Base-by-base conservation (phyloP, 192 early-diverging fungal species). In the Lunasporangiospora selenospora region DNA sequence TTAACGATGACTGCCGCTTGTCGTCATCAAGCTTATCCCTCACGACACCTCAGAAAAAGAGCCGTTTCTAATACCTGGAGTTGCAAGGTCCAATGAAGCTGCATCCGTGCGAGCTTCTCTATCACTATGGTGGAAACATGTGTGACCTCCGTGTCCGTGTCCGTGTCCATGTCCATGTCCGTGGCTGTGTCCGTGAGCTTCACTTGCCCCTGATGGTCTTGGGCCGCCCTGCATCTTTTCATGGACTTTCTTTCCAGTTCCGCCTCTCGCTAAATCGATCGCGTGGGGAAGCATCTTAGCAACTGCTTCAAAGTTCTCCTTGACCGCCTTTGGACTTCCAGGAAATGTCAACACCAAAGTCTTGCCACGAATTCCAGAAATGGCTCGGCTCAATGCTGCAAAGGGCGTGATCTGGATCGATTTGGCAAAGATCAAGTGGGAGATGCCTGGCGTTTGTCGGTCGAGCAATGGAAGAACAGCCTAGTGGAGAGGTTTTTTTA, bases 341-440 rank as follows among this genome's bases (percentile, higher is more conserved):
- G 97, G 97, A 11, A 97, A 82, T 0, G 95, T 94, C 16, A 99
- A 27, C 11, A 97, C 81, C 0, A 97, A 44, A 1, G 90, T 78
- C 3, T 80, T 57, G 1, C 77, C 65, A 24, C 88, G 62, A 4
- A 92, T 78, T 0, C 91, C 91, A 21, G 84, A 83, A 0, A 88
- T 64, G 10, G 92, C 92, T 18, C 95, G 88, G 27, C 91, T 91
- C 38, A 99, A 81, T 4, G 95, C 92, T 0, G 97, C 97, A 77
- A 95, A 85, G 7, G 93, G 93, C 3, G 97, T 99, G 46, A 90
- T 93, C 12, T 56, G 53, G 29, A 99, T 75, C 6, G 92, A 93
- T 6, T 84, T 83, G 2, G 83, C 59, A 26, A 97, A 73, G 84
- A 99, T 89, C 1, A 92, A 76, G 15, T 87, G 89, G 0, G 86